Evolutionary conservation across 768 basidiomycete species (phyloP).

Genomic region (Mycena belliarum): DNA sequence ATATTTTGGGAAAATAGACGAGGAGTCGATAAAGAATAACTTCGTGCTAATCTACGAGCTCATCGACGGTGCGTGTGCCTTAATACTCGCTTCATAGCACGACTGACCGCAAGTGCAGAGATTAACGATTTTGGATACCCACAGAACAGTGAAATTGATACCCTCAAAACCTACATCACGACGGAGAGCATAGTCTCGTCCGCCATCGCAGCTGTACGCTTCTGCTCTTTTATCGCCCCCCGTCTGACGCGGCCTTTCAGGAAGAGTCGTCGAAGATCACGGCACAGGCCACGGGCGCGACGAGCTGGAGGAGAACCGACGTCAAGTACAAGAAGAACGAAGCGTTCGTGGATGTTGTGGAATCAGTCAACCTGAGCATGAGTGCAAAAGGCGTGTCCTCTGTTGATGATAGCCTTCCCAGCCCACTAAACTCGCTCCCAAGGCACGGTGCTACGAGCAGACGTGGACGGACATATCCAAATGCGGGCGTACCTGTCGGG

Average conservation of each 20-base stretch:
- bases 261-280: constrained; percentile 98
- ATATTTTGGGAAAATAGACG: constrained; percentile 98
- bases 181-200: constrained; percentile 93
- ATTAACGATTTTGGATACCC: constrained; percentile 99
- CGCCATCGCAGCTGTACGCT: constrained; percentile 80
- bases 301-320: constrained; percentile 92
- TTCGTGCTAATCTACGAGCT: constrained; percentile 98
- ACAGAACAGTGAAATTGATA: constrained; percentile 98
- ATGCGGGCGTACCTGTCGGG: constrained; percentile 98
- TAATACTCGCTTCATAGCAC: neutral
- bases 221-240: neutral
- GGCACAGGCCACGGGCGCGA: constrained; percentile 93
- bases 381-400: constrained; percentile 80
- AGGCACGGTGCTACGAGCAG: constrained; percentile 92
- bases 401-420: neutral
- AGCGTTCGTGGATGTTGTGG: constrained; percentile 99
- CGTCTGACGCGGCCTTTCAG: constrained; percentile 40
- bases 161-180: constrained; percentile 96
- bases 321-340: constrained; percentile 99
- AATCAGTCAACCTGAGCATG: constrained; percentile 95
- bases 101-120: constrained; percentile 43
- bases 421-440: neutral
- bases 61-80: constrained; percentile 78
- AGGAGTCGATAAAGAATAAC: constrained; percentile 98
- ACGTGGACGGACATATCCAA: constrained; percentile 96